Evolutionary conservation across 371 early-diverging fungal genomes (phyloP).

Genomic region (Mycotypha africana): DNA sequence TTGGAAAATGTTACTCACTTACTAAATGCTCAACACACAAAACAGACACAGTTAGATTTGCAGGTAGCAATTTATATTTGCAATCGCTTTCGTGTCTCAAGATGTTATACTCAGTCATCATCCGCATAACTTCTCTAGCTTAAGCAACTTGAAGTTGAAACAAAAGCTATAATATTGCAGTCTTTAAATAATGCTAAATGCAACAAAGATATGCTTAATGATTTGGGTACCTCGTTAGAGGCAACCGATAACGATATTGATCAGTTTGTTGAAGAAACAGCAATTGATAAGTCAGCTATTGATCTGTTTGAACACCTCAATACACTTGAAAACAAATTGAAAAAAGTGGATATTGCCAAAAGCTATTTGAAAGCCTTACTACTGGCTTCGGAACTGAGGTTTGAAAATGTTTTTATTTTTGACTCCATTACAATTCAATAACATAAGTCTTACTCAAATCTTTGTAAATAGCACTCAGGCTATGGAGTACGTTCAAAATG

Average conservation of each 20-base stretch:
- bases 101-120: too few species aligned
- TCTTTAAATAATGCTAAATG: slow-evolving; percentile 1
- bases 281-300: slow-evolving; percentile 3
- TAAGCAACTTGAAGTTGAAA: too few species aligned
- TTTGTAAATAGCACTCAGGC: slow-evolving; percentile 23
- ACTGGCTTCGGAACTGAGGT: slow-evolving; percentile 32
- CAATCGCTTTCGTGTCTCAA: too few species aligned
- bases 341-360: slow-evolving; percentile 20
- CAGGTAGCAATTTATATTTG: too few species aligned
- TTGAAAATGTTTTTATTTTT: too few species aligned
- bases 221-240: slow-evolving; percentile 9
- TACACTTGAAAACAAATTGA: slow-evolving; percentile 18
- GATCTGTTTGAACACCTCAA: slow-evolving; percentile 1
- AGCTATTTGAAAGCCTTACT: slow-evolving; percentile 28
- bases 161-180: slow-evolving; percentile 4
- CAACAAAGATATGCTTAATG: slow-evolving; percentile 9
- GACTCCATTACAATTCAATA: too few species aligned
- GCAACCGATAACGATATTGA: slow-evolving; percentile 11
- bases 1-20: background rate
- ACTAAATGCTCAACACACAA: background rate
- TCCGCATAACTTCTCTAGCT: too few species aligned
- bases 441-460: too few species aligned
- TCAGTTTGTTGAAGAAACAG: background rate
- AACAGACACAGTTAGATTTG: background rate
- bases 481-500: slow-evolving; percentile 20